These are phyloP conservation scores for Stellera chamaejasme DNA, from an alignment of 345 rosid species.

Conservation along the genomic window DNA sequence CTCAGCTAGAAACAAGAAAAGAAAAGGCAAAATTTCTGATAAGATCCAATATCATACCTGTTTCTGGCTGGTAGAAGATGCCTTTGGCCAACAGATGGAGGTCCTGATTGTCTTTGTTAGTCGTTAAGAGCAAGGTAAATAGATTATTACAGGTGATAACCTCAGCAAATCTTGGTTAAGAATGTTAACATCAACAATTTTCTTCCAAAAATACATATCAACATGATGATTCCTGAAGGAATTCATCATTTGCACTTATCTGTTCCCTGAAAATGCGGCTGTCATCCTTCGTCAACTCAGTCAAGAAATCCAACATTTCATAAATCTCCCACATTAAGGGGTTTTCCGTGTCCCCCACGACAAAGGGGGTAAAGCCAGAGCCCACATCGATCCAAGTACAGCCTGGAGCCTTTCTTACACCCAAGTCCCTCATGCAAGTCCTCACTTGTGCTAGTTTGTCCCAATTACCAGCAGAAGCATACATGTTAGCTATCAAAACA, in stretches of 20 bases:
- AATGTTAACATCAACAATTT: no score
- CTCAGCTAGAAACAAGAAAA: no score
- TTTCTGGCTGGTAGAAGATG: no score
- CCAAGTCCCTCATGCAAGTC: constrained; percentile 56
- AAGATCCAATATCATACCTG: no score
- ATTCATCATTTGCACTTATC: constrained; percentile 24
- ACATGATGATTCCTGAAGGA: constrained; percentile 24
- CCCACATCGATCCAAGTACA: constrained; percentile 64
- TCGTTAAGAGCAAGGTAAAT: no score
- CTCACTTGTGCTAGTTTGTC: constrained; percentile 55
- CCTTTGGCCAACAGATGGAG: no score
- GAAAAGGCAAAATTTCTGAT: no score
- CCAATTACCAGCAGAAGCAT: constrained; percentile 68
- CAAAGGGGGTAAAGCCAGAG: constrained; percentile 40
- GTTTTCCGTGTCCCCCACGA: constrained; percentile 52
- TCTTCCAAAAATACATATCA: constrained; percentile 14
- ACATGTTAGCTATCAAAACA: constrained; percentile 66
- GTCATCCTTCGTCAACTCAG: constrained; percentile 50
- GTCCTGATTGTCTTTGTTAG: no score
- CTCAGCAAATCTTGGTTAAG: no score
- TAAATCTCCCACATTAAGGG: constrained; percentile 31
- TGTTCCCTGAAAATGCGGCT: constrained; percentile 17
- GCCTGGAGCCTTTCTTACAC: constrained; percentile 67
- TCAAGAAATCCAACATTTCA: constrained; percentile 46
- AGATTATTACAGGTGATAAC: no score